Percentiles rank a stretch among this genome's conserved stretches.
Conservation (phyloP, 768 basidiomycete genomes). For the Zangia roseola region DNA sequence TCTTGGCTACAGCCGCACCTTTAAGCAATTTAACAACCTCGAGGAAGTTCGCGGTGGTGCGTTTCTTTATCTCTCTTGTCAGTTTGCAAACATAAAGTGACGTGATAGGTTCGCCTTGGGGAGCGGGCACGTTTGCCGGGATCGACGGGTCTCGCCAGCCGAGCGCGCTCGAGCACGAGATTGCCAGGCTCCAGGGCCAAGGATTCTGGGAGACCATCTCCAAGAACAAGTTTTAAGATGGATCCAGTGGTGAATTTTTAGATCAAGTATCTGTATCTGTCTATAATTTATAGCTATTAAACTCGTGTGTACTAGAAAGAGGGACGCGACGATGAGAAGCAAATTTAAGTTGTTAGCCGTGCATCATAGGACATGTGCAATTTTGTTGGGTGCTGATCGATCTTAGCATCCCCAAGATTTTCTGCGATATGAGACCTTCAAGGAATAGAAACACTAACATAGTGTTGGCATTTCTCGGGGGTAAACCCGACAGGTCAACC, state of each 20-base stretch:
- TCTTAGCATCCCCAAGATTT: too few relatives aligned
- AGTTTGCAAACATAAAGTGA: neutral
- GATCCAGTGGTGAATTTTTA: too few relatives aligned
- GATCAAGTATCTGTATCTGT: too few relatives aligned
- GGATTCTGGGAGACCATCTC: slow-evolving; percentile 50
- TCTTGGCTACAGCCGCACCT: slow-evolving; percentile 59
- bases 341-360: too few relatives aligned
- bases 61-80: slow-evolving; percentile 15
- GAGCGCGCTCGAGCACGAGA: slow-evolving; percentile 45
- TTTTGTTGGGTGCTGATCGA: too few relatives aligned
- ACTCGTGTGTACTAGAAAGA: neutral
- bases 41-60: slow-evolving; percentile 57
- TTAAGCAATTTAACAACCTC: slow-evolving; percentile 41
- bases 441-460: too few relatives aligned
- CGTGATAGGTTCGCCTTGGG: slow-evolving; percentile 66
- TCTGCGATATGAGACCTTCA: too few relatives aligned
- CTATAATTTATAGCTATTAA: neutral
- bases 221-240: slow-evolving; percentile 30
- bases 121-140: slow-evolving; percentile 63
- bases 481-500: too few relatives aligned
- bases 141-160: slow-evolving; percentile 48
- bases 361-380: too few relatives aligned
- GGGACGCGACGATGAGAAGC: neutral
- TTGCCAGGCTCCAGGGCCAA: slow-evolving; percentile 52
- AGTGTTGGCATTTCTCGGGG: too few relatives aligned